Evolutionary conservation across 2,329 filamentous ascomycete genomes (phyloP).

Genomic region (Fusarium siculi): DNA sequence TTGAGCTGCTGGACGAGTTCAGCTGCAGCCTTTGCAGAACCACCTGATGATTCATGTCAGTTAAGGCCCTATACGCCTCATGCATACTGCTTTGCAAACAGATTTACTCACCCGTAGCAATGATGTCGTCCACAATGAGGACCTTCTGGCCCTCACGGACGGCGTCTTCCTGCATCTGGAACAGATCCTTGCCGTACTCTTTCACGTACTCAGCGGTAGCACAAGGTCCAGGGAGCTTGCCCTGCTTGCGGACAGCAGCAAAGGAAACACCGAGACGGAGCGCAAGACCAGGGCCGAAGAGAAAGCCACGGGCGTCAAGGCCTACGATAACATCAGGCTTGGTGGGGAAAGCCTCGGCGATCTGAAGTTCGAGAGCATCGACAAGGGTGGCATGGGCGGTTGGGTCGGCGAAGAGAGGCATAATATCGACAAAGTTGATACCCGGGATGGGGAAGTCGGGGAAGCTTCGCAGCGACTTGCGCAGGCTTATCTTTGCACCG

Average conservation of each 20-base stretch:
- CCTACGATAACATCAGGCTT: conserved; percentile 92
- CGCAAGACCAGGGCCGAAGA: conserved; percentile 92
- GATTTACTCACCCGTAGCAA: conserved; percentile 84
- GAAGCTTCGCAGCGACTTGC: conserved; percentile 81
- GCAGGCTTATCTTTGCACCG: conserved; percentile 76
- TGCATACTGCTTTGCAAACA: conserved; percentile 7
- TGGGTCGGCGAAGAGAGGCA: conserved; percentile 90
- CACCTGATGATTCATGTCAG: conserved; percentile 67
- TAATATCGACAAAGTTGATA: conserved; percentile 97
- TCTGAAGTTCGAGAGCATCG: conserved; percentile 85
- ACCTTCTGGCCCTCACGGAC: conserved; percentile 90
- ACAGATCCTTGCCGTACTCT: conserved; percentile 94
- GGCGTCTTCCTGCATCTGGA: conserved; percentile 92
- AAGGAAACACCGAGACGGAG: conserved; percentile 85
- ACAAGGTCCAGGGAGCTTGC: conserved; percentile 92
- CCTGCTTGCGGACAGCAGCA: conserved; percentile 92
- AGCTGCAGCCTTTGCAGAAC: conserved; percentile 88
- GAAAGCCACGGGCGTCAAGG: conserved; percentile 92
- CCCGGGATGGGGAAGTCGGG: conserved; percentile 91
- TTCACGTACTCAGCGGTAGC: conserved; percentile 89
- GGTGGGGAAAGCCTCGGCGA: conserved; percentile 70
- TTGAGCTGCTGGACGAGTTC: conserved; percentile 87
- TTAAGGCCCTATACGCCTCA: not conserved
- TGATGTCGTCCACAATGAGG: conserved; percentile 95
- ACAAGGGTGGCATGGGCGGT: conserved; percentile 79